These are phyloP conservation scores for Colletotrichum tamarilloi DNA, from an alignment of 2,329 filamentous ascomycete species.

Conservation along the genomic window DNA sequence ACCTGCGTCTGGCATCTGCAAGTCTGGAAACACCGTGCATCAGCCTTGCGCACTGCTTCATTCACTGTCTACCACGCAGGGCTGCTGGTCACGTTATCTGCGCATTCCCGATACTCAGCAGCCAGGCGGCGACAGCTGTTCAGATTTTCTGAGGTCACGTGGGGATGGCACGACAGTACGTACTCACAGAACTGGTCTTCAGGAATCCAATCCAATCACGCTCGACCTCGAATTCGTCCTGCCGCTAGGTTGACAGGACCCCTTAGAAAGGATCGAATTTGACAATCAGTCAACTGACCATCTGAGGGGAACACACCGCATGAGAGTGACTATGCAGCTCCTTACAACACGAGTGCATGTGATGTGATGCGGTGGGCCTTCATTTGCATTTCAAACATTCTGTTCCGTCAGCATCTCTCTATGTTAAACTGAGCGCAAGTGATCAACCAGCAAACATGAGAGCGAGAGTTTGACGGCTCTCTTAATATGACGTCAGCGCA, in stretches of 20 bases:
- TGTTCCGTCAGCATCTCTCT: constrained; percentile 6
- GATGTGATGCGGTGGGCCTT: not conserved
- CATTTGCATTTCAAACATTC: not conserved
- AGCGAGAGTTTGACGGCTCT: not conserved
- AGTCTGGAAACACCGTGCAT: not conserved
- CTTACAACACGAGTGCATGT: not conserved
- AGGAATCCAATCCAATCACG: too few relatives aligned
- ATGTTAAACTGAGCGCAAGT: constrained; percentile 1
- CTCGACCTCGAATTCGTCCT: too few relatives aligned
- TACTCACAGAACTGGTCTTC: too few relatives aligned
- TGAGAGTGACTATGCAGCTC: not conserved
- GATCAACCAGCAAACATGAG: constrained; percentile 6
- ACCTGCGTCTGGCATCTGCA: too few relatives aligned
- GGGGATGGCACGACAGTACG: too few relatives aligned
- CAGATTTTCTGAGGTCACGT: fast-evolving
- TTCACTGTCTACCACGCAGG: too few relatives aligned
- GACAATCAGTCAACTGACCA: constrained; percentile 18
- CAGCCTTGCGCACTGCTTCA: not conserved
- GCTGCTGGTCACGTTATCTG: too few relatives aligned
- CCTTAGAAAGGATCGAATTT: not conserved
- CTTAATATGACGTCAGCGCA: constrained; percentile 24
- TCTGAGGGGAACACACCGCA: not conserved
- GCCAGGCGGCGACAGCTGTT: too few relatives aligned
- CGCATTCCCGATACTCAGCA: too few relatives aligned
- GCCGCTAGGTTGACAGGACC: constrained; percentile 8